phyloP scores from a whole-genome alignment of 192 early-diverging fungal genomes.

The Coemansia sp. region DNA sequence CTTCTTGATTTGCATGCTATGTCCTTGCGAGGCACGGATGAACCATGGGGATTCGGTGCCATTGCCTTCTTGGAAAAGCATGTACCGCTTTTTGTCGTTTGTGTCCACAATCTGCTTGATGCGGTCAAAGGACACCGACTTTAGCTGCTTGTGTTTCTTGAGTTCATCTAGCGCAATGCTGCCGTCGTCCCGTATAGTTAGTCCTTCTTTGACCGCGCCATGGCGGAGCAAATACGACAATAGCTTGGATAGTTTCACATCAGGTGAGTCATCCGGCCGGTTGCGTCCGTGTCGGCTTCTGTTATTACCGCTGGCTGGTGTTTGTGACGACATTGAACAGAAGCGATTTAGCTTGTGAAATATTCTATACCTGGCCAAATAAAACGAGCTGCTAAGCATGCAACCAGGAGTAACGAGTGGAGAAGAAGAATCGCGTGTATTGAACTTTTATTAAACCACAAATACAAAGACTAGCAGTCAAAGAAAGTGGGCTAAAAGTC shows the following conservation, averaged over 20 bases:
- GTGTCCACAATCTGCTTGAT: conserved; percentile 67
- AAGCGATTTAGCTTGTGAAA: not conserved
- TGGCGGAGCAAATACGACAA: conserved; percentile 85
- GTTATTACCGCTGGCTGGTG: not conserved
- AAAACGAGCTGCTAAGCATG: not conserved
- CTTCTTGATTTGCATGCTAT: conserved; percentile 58
- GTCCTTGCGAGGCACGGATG: conserved; percentile 89
- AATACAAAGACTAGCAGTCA: conserved; percentile 7
- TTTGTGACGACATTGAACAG: not conserved
- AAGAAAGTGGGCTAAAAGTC: not conserved
- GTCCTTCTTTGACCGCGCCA: conserved; percentile 72
- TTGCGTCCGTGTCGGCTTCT: not conserved
- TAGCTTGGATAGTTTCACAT: conserved; percentile 68
- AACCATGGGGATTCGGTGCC: conserved; percentile 43
- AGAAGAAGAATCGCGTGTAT: too few species aligned
- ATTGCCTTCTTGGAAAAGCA: conserved; percentile 46
- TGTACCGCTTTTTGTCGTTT: conserved; percentile 84
- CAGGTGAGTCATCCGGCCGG: conserved; percentile 30
- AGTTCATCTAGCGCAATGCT: conserved; percentile 70
- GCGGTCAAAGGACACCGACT: conserved; percentile 58
- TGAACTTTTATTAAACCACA: not conserved
- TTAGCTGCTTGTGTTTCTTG: conserved; percentile 60
- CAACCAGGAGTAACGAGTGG: not conserved
- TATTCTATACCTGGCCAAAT: not conserved
- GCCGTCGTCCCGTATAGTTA: conserved; percentile 74